Percentiles rank a stretch among this genome's conserved stretches.
These are phyloP conservation scores for Fusarium nisikadoi DNA, from an alignment of 2,329 filamentous ascomycete species.

Conservation along the genomic window DNA sequence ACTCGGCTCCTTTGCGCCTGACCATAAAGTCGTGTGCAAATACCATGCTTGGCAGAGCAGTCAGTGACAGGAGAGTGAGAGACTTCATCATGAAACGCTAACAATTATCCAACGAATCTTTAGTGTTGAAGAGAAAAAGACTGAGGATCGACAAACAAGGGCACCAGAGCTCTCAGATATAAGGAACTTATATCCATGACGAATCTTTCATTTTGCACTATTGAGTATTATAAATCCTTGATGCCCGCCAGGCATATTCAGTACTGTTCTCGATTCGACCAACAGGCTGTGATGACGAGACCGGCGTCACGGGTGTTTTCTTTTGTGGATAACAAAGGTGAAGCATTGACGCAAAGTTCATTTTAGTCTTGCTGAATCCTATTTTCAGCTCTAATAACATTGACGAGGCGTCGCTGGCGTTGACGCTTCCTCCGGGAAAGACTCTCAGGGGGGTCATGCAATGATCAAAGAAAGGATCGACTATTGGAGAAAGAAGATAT, in stretches of 20 bases:
- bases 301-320: not conserved
- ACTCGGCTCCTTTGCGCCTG: conserved; percentile 11
- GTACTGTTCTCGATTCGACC: not conserved
- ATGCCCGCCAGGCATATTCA: too few species aligned
- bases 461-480: not conserved
- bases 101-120: not conserved
- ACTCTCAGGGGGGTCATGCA: not conserved
- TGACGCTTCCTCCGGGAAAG: not conserved
- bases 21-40: conserved; percentile 5
- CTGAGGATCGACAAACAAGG: not conserved
- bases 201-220: not conserved
- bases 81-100: conserved; percentile 9
- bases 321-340: not conserved
- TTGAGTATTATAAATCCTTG: not conserved
- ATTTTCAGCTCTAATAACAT: not conserved
- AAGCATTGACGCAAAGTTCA: not conserved
- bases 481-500: not conserved
- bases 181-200: not conserved
- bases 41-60: not conserved
- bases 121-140: not conserved
- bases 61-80: not conserved
- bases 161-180: not conserved
- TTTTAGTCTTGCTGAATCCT: not conserved
- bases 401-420: not conserved
- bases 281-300: not conserved